Evolutionary conservation across 441 rosid species (phyloP), one percentile per base, ranked within the genome.

Genomic region (Aquilaria agallochum): DNA sequence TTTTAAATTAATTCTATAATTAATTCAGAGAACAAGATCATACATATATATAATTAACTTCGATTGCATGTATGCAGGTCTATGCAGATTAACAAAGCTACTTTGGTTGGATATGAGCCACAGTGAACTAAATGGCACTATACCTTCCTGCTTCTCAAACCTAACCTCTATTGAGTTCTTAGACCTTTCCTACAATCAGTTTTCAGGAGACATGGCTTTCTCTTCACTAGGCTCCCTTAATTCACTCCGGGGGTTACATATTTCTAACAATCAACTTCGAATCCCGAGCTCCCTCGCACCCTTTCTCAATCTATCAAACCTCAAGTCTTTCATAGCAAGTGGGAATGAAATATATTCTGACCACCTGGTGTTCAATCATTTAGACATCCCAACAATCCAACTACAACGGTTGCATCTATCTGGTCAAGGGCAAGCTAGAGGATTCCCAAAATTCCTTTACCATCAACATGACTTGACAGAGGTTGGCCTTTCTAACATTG

Each of bases 81-180:
- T 62, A 11, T 62, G 58, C 53, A 42, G n/a, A 30, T 9, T 42
- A 8, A 42, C 30, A 7, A 14, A 44, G 27, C 52, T 62, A 0
- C 48, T 5, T 12, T 0, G 0, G 0, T n/a, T 62, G n/a, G 51
- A 42, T 1, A 3, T 62, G 5, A 4, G 11, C 44, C 0, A 5
- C 4, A 62, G 44, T 30, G 9, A 56, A 33, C 9, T 77, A 8
- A 11, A 2, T 0, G 72, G 78, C 2, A 0, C 1, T 0, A n/a
- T 74, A 8, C 72, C 78, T 34, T 12, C 5, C 11, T 77, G 74
- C 52, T 14, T 71, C 2, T 13, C 52, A 42, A 77, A 68, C 45
- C 50, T 74, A 56, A 57, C 56, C 5, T 71, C 69, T 9, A 68
- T 68, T 8, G 36, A 64, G 40, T 9, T 5, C 1, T 9, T 71